A percentile compares a stretch with the other conserved stretches of the same genome.
Conservation (phyloP, 2,329 filamentous ascomycete species). For the Sporothrix brunneoviolacea region DNA sequence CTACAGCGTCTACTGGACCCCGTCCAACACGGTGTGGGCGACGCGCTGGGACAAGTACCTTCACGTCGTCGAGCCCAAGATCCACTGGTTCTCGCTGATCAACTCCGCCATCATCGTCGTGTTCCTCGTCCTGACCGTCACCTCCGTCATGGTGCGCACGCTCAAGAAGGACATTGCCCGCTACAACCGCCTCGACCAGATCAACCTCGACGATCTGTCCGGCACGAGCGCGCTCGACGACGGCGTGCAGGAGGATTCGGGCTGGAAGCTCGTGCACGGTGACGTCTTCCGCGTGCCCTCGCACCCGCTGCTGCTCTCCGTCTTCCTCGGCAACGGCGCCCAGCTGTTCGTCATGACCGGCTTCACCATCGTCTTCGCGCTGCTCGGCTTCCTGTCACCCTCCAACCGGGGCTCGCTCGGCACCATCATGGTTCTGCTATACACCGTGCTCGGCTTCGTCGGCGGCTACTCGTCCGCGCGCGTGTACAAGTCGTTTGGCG, state of each 20-base stretch:
- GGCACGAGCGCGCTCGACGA: constrained; percentile 76
- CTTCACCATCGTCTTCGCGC: constrained; percentile 85
- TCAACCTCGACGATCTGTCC: constrained; percentile 82
- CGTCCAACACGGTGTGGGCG: constrained; percentile 82
- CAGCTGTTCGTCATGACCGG: constrained; percentile 98
- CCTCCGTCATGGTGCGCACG: constrained; percentile 82
- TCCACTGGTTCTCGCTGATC: constrained; percentile 98
- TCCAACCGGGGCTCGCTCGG: constrained; percentile 92
- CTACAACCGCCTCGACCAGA: constrained; percentile 90
- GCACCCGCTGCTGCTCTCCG: constrained; percentile 73
- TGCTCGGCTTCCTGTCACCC: constrained; percentile 90
- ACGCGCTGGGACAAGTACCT: constrained; percentile 99
- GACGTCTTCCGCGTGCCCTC: constrained; percentile 90
- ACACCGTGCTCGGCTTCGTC: constrained; percentile 86
- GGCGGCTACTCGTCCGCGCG: constrained; percentile 85
- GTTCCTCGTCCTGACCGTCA: constrained; percentile 83
- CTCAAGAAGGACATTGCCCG: constrained; percentile 91
- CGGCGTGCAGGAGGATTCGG: constrained; percentile 93
- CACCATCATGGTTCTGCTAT: constrained; percentile 87
- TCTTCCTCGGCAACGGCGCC: constrained; percentile 86
- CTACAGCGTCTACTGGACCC: constrained; percentile 86
- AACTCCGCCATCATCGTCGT: constrained; percentile 94
- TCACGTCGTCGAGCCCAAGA: constrained; percentile 94
- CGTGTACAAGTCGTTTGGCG: constrained; percentile 90
- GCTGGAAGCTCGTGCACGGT: constrained; percentile 96